Evolutionary conservation across 2,329 filamentous ascomycete genomes (phyloP).

Genomic region (Fusarium irregulare): DNA sequence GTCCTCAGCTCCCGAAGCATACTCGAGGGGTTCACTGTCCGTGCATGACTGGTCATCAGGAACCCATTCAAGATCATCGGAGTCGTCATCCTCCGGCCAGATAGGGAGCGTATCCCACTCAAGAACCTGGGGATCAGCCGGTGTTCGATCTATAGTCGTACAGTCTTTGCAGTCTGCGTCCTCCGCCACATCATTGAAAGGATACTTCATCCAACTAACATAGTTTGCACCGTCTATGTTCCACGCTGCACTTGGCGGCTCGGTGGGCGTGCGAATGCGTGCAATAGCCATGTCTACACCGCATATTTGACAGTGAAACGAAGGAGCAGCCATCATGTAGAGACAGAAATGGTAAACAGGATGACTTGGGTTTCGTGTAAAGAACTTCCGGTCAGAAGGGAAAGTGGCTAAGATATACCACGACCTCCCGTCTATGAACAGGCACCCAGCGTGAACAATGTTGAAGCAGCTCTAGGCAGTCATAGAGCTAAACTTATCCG

Average conservation of each 20-base stretch:
- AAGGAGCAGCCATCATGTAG: neutral
- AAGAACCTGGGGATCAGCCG: neutral
- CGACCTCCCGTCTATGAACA: rapidly evolving
- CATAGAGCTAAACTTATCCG: neutral
- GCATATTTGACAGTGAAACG: conserved; percentile 7
- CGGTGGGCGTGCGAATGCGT: conserved; percentile 2
- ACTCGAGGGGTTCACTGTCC: neutral
- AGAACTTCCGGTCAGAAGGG: rapidly evolving
- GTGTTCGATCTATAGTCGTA: neutral
- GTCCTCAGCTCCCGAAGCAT: neutral
- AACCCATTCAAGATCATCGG: neutral
- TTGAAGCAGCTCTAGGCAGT: neutral
- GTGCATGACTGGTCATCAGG: neutral
- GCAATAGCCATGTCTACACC: conserved; percentile 7
- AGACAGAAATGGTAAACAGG: neutral
- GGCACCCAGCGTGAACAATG: neutral
- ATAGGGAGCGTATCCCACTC: neutral
- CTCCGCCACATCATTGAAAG: neutral
- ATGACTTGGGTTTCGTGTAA: neutral
- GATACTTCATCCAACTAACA: neutral
- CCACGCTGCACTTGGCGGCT: conserved; percentile 5
- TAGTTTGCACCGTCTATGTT: neutral
- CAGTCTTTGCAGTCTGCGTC: neutral
- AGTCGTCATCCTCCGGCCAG: neutral
- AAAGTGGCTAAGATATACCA: neutral